These are phyloP conservation scores for Metroxylon sagu DNA, from an alignment of 176 grass and related monocot species.

Conservation along the genomic window DNA sequence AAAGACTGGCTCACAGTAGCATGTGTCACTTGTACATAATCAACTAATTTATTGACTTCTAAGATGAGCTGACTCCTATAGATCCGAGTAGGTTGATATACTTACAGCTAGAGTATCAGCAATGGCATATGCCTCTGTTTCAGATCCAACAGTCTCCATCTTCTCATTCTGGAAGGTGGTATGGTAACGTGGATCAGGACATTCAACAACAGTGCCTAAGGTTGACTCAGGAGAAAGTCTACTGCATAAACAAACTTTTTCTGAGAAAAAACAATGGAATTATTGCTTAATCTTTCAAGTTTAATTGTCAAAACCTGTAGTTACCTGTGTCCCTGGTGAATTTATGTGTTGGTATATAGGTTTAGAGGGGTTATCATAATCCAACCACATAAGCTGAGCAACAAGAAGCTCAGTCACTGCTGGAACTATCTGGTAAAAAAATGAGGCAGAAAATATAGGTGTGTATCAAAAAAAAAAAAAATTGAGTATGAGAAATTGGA, in stretches of 20 bases:
- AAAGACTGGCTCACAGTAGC: too few relatives aligned
- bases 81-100: background rate
- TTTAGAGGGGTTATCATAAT: conserved; percentile 68
- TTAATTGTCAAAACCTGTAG: background rate
- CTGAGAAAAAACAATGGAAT: background rate
- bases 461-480: too few relatives aligned
- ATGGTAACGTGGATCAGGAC: conserved; percentile 15
- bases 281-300: background rate
- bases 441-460: too few relatives aligned
- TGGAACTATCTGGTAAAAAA: conserved; percentile 27
- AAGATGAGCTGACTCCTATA: too few relatives aligned
- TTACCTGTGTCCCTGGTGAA: conserved; percentile 59
- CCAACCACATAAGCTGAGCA: conserved; percentile 76
- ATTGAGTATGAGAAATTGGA: too few relatives aligned
- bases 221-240: too few relatives aligned
- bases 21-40: too few relatives aligned
- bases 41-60: too few relatives aligned
- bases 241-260: background rate
- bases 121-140: conserved; percentile 70
- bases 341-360: conserved; percentile 87
- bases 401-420: conserved; percentile 82
- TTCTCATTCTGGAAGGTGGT: conserved; percentile 51
- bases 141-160: conserved; percentile 55
- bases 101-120: conserved; percentile 86
- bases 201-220: background rate